These are phyloP conservation scores for Biscutella auriculata DNA, from an alignment of 441 rosid genomes.

Conservation along the genomic window DNA sequence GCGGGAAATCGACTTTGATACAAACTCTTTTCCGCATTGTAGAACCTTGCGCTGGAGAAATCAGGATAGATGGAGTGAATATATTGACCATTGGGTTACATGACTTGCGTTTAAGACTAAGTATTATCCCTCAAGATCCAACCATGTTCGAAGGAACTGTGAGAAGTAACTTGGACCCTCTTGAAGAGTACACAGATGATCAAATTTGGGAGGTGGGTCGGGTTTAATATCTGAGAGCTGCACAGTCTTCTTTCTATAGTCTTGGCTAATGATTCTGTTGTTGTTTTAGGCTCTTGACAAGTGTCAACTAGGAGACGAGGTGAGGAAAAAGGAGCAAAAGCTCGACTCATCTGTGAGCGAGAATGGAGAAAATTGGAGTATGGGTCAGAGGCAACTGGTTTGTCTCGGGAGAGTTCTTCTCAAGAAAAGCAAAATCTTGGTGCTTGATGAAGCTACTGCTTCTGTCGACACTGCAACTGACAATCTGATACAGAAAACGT, in stretches of 20 bases:
- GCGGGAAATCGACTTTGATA: slow-evolving; percentile 88
- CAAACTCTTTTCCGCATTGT: slow-evolving; percentile 80
- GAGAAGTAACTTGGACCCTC: slow-evolving; percentile 78
- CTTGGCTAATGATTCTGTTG: not conserved
- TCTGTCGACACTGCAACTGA: slow-evolving; percentile 88
- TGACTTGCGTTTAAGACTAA: slow-evolving; percentile 66
- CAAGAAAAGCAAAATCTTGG: slow-evolving; percentile 68
- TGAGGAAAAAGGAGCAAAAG: slow-evolving; percentile 62
- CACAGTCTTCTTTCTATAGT: not conserved
- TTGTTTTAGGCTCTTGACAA: slow-evolving; percentile 59
- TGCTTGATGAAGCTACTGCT: slow-evolving; percentile 95
- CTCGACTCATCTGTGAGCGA: slow-evolving; percentile 61
- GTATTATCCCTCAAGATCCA: slow-evolving; percentile 91
- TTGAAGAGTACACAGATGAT: slow-evolving; percentile 66
- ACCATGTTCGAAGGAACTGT: slow-evolving; percentile 92
- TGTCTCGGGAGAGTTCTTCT: slow-evolving; percentile 81
- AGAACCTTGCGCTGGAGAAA: slow-evolving; percentile 64
- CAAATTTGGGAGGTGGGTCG: slow-evolving; percentile 82
- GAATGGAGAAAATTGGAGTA: slow-evolving; percentile 95
- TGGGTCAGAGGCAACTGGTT: slow-evolving; percentile 86
- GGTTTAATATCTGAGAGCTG: not conserved
- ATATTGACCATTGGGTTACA: slow-evolving; percentile 67
- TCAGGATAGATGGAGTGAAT: slow-evolving; percentile 59
- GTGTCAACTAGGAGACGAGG: slow-evolving; percentile 87
- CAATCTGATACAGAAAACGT: slow-evolving; percentile 67